These are phyloP conservation scores for Candida qinlingensis DNA, from an alignment of 805 yeast species.

Conservation along the genomic window DNA sequence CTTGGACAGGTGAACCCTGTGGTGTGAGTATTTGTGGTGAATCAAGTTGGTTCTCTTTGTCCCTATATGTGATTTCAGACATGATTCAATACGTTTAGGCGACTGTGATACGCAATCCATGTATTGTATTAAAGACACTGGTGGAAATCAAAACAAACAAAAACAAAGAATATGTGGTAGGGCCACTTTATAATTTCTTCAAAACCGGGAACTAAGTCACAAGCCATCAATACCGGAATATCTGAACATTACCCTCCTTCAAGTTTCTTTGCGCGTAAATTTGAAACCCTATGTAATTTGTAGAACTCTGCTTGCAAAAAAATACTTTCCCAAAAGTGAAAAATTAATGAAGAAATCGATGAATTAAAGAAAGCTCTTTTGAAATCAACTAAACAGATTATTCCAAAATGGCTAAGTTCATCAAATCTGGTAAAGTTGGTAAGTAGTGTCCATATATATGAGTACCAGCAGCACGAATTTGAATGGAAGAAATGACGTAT, in stretches of 20 bases:
- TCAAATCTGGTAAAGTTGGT: slow-evolving; percentile 97
- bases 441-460: slow-evolving; percentile 39
- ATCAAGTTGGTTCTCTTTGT: slow-evolving; percentile 16
- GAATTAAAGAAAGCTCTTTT: background rate
- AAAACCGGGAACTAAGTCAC: no score
- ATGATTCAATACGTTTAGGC: background rate
- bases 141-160: no score
- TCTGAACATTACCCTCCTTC: background rate
- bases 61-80: background rate
- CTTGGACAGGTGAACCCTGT: slow-evolving; percentile 15
- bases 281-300: background rate
- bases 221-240: background rate
- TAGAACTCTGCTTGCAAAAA: slow-evolving; percentile 4
- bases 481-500: no score
- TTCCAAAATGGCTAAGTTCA: slow-evolving; percentile 89
- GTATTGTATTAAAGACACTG: no score
- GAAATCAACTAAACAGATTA: slow-evolving; percentile 1
- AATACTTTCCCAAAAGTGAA: slow-evolving; percentile 4
- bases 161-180: no score
- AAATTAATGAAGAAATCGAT: slow-evolving; percentile 5
- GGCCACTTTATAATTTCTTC: no score
- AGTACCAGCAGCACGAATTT: background rate
- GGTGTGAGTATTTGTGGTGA: background rate
- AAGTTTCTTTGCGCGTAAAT: slow-evolving; percentile 1
- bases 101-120: no score